Evolutionary conservation across 163 green algal species (phyloP).

Genomic region (Scenedesmus sp.): DNA sequence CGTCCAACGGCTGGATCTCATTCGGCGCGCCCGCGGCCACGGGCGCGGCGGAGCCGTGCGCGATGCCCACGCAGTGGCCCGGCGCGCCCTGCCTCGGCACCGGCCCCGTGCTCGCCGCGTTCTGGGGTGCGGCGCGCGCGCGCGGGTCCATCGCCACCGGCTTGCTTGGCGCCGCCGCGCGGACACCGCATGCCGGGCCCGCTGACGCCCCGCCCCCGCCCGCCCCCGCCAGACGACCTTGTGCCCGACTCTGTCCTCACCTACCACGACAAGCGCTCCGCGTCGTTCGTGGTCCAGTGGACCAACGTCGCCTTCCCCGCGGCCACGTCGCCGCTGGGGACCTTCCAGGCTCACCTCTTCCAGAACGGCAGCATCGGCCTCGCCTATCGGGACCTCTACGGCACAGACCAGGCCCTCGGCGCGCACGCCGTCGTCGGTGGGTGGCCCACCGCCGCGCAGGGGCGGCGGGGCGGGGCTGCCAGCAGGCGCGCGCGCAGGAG

Average conservation of each 20-base stretch:
- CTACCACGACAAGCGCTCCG: neutral
- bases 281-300: conserved; percentile 24
- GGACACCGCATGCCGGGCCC: no score
- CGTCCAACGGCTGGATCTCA: conserved; percentile 39
- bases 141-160: no score
- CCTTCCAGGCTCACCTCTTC: conserved; percentile 23
- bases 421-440: conserved; percentile 7
- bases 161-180: no score
- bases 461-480: no score
- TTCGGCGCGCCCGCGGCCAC: neutral
- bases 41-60: neutral
- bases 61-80: neutral
- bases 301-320: conserved; percentile 19
- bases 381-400: conserved; percentile 24
- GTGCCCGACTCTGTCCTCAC: conserved; percentile 21
- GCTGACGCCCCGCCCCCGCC: no score
- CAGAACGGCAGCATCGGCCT: conserved; percentile 14
- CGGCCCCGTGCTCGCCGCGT: conserved; percentile 25
- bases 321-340: conserved; percentile 9
- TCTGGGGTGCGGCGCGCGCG: conserved; percentile 40
- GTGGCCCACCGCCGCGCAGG: neutral
- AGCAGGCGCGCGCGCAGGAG: neutral
- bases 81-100: conserved; percentile 10
- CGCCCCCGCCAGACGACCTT: conserved; percentile 22
- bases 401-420: neutral